Conservation (phyloP, 148 eudicot genomes). For the Heliamphora exappendiculata region DNA sequence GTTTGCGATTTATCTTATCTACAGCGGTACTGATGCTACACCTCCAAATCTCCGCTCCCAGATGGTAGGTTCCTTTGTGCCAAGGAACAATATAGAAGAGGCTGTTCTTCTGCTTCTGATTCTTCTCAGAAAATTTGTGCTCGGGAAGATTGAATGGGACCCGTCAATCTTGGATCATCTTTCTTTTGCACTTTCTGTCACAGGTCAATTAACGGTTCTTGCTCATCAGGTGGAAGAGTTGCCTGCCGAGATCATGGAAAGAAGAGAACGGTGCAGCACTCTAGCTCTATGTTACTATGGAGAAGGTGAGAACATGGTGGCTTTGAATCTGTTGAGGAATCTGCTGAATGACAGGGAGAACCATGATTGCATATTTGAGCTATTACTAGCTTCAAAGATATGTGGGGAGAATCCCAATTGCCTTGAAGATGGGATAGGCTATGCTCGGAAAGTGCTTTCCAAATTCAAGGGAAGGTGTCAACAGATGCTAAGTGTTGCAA, state of each 20-base stretch:
- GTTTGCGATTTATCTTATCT: conserved; percentile 60
- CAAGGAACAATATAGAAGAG: conserved; percentile 72
- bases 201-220: conserved; percentile 38
- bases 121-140: conserved; percentile 36
- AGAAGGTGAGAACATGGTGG: conserved; percentile 43
- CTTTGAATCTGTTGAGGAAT: conserved; percentile 51
- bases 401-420: conserved; percentile 22
- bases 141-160: conserved; percentile 51
- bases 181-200: conserved; percentile 58
- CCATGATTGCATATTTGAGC: conserved; percentile 28
- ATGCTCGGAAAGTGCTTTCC: conserved; percentile 26
- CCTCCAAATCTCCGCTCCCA: conserved; percentile 69
- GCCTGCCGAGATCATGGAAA: conserved; percentile 43
- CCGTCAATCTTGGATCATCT: conserved; percentile 71
- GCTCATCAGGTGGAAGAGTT: conserved; percentile 61
- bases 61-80: conserved; percentile 61
- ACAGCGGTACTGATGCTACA: conserved; percentile 63
- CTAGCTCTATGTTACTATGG: conserved; percentile 70
- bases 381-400: conserved; percentile 51
- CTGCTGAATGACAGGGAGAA: conserved; percentile 43
- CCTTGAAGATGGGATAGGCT: conserved; percentile 40
- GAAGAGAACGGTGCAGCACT: conserved; percentile 35
- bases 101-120: conserved; percentile 66
- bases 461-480: conserved; percentile 28
- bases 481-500: conserved; percentile 36